Conservation (phyloP, 2,329 filamentous ascomycete genomes). For the Verticillium longisporum region DNA sequence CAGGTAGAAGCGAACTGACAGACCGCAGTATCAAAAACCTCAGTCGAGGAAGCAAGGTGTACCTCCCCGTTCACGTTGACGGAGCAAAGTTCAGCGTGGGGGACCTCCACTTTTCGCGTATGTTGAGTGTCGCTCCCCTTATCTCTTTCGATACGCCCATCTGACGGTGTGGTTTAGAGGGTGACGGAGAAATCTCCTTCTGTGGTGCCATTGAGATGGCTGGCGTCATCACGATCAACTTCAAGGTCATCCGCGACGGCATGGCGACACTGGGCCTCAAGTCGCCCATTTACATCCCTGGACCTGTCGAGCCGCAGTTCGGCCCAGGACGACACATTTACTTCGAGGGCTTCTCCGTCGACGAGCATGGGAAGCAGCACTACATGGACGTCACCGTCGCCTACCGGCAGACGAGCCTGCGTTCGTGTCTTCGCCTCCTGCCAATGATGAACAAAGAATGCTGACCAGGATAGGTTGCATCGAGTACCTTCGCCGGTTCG, state of each 20-base stretch:
- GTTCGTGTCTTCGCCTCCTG: conserved; percentile 19
- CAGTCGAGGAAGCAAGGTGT: conserved; percentile 72
- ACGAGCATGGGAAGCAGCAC: conserved; percentile 82
- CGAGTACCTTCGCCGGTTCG: conserved; percentile 72
- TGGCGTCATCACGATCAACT: conserved; percentile 83
- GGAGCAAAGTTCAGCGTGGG: conserved; percentile 89
- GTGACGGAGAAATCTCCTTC: conserved; percentile 86
- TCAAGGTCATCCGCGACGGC: conserved; percentile 78
- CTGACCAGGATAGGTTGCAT: conserved; percentile 48
- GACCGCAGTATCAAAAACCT: conserved; percentile 66
- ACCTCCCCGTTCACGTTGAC: conserved; percentile 77
- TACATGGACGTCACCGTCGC: conserved; percentile 82
- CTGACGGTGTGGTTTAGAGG: conserved; percentile 40
- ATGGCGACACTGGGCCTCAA: conserved; percentile 69
- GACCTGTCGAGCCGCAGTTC: conserved; percentile 83
- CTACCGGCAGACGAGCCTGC: conserved; percentile 73
- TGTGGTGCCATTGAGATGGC: conserved; percentile 93
- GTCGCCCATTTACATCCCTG: conserved; percentile 77
- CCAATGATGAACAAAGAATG: background rate
- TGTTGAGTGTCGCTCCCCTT: conserved; percentile 13
- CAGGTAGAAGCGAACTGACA: conserved; percentile 9
- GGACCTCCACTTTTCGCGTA: conserved; percentile 74
- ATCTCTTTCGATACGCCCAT: background rate
- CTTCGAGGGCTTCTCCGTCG: conserved; percentile 87
- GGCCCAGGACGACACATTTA: conserved; percentile 75